phyloP scores from a whole-genome alignment of 2,329 filamentous ascomycete genomes.

The Botrytis fabae region DNA sequence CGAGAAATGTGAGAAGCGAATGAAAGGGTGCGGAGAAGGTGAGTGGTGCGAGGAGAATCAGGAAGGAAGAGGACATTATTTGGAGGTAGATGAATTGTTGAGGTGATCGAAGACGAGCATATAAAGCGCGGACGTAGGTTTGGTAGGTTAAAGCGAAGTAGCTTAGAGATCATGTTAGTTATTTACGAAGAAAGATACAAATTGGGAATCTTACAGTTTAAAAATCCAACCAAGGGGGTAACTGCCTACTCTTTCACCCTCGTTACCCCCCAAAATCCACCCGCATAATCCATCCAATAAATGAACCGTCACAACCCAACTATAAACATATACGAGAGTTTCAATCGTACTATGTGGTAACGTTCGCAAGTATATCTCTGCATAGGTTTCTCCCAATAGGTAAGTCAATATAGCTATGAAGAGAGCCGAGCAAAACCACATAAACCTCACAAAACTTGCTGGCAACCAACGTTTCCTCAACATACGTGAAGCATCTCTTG shows the following conservation, averaged over 20 bases:
- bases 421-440: slow-evolving; percentile 68
- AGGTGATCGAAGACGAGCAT: slow-evolving; percentile 65
- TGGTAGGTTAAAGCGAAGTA: slow-evolving; percentile 71
- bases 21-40: slow-evolving; percentile 63
- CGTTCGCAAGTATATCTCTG: slow-evolving; percentile 66
- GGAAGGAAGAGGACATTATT: slow-evolving; percentile 60
- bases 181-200: background rate
- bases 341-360: slow-evolving; percentile 66
- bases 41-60: slow-evolving; percentile 63
- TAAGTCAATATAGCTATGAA: slow-evolving; percentile 64
- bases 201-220: slow-evolving; percentile 55
- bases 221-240: slow-evolving; percentile 72
- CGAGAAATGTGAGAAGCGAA: slow-evolving; percentile 53
- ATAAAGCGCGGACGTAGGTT: slow-evolving; percentile 68
- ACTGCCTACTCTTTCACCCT: slow-evolving; percentile 66
- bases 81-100: slow-evolving; percentile 66
- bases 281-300: slow-evolving; percentile 64
- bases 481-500: slow-evolving; percentile 28
- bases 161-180: slow-evolving; percentile 25
- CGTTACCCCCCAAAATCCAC: slow-evolving; percentile 65
- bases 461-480: slow-evolving; percentile 54
- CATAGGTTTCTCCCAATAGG: slow-evolving; percentile 67
- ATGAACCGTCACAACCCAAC: slow-evolving; percentile 67
- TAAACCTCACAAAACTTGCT: slow-evolving; percentile 66
- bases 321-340: slow-evolving; percentile 69